Base-by-base conservation (phyloP, 139 green algal genomes). In the Coelastrella sp. region DNA sequence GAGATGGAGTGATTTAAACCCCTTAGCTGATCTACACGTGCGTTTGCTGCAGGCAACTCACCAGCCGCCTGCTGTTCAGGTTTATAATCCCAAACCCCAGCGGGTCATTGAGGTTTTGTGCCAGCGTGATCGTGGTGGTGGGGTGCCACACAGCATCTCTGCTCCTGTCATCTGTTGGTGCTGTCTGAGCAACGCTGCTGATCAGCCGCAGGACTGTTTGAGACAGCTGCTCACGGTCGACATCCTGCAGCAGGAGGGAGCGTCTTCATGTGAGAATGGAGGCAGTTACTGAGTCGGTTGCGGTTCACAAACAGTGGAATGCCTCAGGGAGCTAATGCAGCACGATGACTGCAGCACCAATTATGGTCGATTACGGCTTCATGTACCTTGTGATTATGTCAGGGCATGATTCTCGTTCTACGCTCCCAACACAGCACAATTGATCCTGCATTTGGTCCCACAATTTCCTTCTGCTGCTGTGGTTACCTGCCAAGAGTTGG, bases 81-180 rank as follows among this genome's bases (percentile, higher is more conserved):
- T 96, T 93, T 17, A 96, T 93, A 25, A 79, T 87, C 1, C 94
- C 94, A 76, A 93, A 87, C 25, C 94, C 94, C 63, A 96, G 81
- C 0, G 93, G 93, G 87, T 96, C 94, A 5, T 74, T 61, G 57
- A 88, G 70, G n/a, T 76, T 76, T 8, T 78, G 63, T 65, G 24
- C 72, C 14, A 88, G n/a, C 9, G 81, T 76, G n/a, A 84, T 24
- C 11, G 81, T 78, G 8, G 80, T 61, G 4, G 88, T 84, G 11
- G 88, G 88, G 59, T 88, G 88, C 88, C 80, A 88, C 58, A 88
- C 81, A 57, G 88, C 88, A 27, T 91, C 81, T 27, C 88, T 78
- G 11, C 59, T 66, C n/a, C 60, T 85, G 88, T 91, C 88, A 57
- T 91, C 88, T 20, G 88, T 84, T 8, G 88, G 88, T 9, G 88